Conservation (phyloP, 2,329 filamentous ascomycete genomes). For the Epichloe bromicola region DNA sequence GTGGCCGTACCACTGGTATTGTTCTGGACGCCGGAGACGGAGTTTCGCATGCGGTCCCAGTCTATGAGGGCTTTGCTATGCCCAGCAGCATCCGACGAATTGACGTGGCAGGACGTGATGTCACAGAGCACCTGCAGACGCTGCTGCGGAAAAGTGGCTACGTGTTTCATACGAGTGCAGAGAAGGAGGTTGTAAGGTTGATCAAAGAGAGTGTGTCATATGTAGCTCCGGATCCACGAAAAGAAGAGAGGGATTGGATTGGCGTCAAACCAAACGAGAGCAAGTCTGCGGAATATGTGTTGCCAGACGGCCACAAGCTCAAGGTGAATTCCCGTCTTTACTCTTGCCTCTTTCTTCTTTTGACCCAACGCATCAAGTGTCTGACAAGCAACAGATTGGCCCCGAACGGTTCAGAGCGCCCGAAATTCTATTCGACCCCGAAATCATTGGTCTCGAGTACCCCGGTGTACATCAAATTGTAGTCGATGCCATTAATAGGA, state of each 20-base stretch:
- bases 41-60: constrained; percentile 91
- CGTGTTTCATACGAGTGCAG: constrained; percentile 92
- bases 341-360: not conserved
- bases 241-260: constrained; percentile 94
- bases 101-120: constrained; percentile 89
- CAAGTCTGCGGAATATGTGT: constrained; percentile 72
- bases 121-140: constrained; percentile 89
- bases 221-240: constrained; percentile 77
- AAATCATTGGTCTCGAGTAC: constrained; percentile 94
- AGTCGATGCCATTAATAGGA: constrained; percentile 87
- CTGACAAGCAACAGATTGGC: constrained; percentile 49
- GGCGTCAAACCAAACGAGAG: constrained; percentile 62
- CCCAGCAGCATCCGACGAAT: constrained; percentile 90
- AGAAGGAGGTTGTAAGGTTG: constrained; percentile 95
- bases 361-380: not conserved
- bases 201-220: constrained; percentile 96
- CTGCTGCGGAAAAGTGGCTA: constrained; percentile 84
- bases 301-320: constrained; percentile 88
- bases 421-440: constrained; percentile 94
- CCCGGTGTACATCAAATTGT: constrained; percentile 96
- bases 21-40: constrained; percentile 93
- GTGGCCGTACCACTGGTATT: constrained; percentile 87
- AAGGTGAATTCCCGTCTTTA: constrained; percentile 42
- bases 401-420: constrained; percentile 90
- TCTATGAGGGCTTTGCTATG: constrained; percentile 96